phyloP scores from a whole-genome alignment of 2,329 filamentous ascomycete genomes.

The Talaromyces sp. region DNA sequence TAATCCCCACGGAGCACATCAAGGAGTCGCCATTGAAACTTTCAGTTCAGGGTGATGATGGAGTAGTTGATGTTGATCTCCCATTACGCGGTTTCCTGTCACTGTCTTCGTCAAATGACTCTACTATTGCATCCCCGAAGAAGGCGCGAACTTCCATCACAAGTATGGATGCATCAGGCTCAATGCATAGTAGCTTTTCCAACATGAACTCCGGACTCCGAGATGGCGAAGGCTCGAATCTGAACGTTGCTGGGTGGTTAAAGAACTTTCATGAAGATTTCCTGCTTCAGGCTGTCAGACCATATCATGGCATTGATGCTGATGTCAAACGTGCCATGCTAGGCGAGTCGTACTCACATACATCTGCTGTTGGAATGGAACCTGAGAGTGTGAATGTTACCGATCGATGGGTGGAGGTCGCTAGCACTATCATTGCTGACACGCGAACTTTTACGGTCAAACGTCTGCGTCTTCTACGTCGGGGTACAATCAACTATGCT shows the following conservation, averaged over 20 bases:
- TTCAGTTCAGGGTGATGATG: conserved; percentile 56
- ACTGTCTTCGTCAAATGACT: conserved; percentile 46
- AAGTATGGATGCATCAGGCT: conserved; percentile 51
- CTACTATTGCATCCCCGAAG: conserved; percentile 41
- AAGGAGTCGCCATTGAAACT: conserved; percentile 50
- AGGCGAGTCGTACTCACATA: conserved; percentile 48
- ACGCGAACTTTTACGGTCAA: conserved; percentile 54
- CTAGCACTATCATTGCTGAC: conserved; percentile 56
- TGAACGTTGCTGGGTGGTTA: conserved; percentile 58
- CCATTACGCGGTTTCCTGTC: conserved; percentile 52
- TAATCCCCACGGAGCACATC: conserved; percentile 29
- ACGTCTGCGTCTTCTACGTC: conserved; percentile 52
- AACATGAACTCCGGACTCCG: conserved; percentile 31
- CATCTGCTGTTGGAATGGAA: conserved; percentile 34
- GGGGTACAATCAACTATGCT: conserved; percentile 33
- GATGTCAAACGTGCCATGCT: conserved; percentile 58
- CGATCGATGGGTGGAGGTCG: conserved; percentile 56
- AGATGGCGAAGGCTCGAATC: conserved; percentile 46
- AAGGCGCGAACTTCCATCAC: conserved; percentile 48
- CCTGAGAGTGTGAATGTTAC: conserved; percentile 25
- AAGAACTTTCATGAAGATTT: conserved; percentile 59
- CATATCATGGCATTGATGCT: conserved; percentile 51
- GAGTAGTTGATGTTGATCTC: conserved; percentile 60
- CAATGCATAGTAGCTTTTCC: conserved; percentile 41
- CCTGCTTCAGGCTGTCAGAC: conserved; percentile 55